Conservation (phyloP, 164 flowering plant species). For the Vitis amurensis region DNA sequence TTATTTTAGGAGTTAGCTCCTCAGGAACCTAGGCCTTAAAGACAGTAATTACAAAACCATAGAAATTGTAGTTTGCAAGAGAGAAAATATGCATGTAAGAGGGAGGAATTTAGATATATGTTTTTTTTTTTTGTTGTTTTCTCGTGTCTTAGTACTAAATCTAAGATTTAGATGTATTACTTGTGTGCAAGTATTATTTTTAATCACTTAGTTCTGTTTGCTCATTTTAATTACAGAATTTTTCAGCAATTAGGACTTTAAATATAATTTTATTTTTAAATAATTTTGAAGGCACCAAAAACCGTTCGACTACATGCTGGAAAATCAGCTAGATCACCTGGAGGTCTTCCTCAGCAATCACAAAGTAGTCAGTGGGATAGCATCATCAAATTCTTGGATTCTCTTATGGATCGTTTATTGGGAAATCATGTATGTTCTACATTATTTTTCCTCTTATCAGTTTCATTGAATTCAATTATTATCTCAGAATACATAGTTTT, state of each 20-base stretch:
- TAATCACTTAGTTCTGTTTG: background rate
- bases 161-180: background rate
- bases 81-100: too few species aligned
- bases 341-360: conserved; percentile 56
- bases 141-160: background rate
- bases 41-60: too few species aligned
- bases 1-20: too few species aligned
- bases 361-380: conserved; percentile 83
- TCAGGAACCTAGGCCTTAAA: too few species aligned
- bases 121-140: too few species aligned
- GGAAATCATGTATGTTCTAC: conserved; percentile 66
- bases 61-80: too few species aligned
- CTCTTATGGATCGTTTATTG: conserved; percentile 68
- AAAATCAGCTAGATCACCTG: conserved; percentile 74
- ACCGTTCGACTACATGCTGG: conserved; percentile 57
- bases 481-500: too few species aligned
- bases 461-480: too few species aligned
- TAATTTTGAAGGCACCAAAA: conserved; percentile 77
- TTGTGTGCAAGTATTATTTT: background rate
- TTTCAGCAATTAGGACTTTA: background rate
- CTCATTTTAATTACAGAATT: background rate
- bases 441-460: conserved; percentile 1
- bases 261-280: background rate
- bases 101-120: too few species aligned
- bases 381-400: conserved; percentile 88